phyloP scores from a whole-genome alignment of 176 grass and related monocot species.

The Panicum miliaceum region DNA sequence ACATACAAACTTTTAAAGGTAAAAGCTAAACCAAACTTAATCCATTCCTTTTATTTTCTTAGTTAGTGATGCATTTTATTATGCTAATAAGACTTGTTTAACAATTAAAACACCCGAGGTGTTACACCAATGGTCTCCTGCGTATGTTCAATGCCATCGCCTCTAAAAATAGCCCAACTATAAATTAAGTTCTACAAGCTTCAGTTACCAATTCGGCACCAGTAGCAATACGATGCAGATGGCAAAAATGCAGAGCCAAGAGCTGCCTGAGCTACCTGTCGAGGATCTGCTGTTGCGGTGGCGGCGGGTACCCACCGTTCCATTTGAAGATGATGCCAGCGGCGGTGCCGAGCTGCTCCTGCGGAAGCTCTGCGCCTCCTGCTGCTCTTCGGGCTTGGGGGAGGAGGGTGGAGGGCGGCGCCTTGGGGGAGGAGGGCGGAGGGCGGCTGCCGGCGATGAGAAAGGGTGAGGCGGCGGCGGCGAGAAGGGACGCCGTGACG shows the following conservation, averaged over 20 bases:
- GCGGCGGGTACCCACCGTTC: conserved; percentile 18
- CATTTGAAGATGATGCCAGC: conserved; percentile 29
- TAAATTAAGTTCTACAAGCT: not conserved
- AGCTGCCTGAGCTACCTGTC: conserved; percentile 55
- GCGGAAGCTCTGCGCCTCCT: conserved; percentile 1
- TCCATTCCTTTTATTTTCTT: too few relatives aligned
- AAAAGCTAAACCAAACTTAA: too few relatives aligned
- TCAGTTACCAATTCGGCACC: not conserved
- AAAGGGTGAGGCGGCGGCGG: too few relatives aligned
- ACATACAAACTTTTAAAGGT: too few relatives aligned
- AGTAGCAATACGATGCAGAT: not conserved
- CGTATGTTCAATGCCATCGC: not conserved
- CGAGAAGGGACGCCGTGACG: too few relatives aligned
- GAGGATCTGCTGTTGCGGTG: conserved; percentile 49
- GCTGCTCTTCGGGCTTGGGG: too few relatives aligned
- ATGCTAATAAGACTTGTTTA: too few relatives aligned
- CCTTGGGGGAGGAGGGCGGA: too few relatives aligned
- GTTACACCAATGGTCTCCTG: not conserved
- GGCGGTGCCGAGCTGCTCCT: conserved; percentile 27
- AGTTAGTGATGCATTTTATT: too few relatives aligned
- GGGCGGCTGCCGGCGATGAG: too few relatives aligned
- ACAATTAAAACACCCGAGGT: too few relatives aligned
- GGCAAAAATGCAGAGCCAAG: conserved; percentile 33
- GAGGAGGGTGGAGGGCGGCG: too few relatives aligned
- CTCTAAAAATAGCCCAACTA: not conserved